phyloP scores from a whole-genome alignment of 31 red algal genomes.

The Odonthalia washingtoniensis region DNA sequence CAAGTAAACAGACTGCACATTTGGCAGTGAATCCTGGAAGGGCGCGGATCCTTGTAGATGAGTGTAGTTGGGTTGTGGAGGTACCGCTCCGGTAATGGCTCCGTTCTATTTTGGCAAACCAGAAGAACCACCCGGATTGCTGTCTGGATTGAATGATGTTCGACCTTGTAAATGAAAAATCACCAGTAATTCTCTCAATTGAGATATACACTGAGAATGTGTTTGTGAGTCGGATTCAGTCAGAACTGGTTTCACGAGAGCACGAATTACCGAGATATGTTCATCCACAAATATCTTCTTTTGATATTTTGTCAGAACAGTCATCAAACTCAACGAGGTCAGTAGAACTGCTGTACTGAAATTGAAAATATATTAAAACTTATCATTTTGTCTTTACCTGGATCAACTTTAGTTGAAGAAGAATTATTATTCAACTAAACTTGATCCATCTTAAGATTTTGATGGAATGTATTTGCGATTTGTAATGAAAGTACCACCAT shows the following conservation, averaged over 20 bases:
- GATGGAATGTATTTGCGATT: slow-evolving; percentile 42
- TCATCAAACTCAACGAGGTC: slow-evolving; percentile 59
- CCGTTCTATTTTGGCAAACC: background rate
- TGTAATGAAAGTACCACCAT: slow-evolving; percentile 10
- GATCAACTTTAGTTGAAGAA: background rate
- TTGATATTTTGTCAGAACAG: too few species aligned
- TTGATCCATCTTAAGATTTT: too few species aligned
- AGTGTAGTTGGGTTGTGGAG: too few species aligned
- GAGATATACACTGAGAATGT: slow-evolving; percentile 59
- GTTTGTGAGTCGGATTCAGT: slow-evolving; percentile 36
- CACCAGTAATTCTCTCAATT: slow-evolving; percentile 56
- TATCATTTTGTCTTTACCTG: background rate
- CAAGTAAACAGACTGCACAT: slow-evolving; percentile 34
- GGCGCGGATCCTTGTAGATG: too few species aligned
- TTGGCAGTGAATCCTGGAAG: too few species aligned
- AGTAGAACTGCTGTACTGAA: slow-evolving; percentile 36
- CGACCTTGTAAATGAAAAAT: slow-evolving; percentile 1
- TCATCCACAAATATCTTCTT: slow-evolving; percentile 51
- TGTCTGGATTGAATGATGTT: too few species aligned
- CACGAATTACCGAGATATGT: slow-evolving; percentile 57
- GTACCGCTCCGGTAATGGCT: too few species aligned
- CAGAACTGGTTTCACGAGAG: slow-evolving; percentile 65
- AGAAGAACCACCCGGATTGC: background rate
- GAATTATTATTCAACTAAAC: too few species aligned
- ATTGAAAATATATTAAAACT: background rate